Conservation (phyloP, 2,329 filamentous ascomycete genomes). For the Ophiostoma montium region DNA sequence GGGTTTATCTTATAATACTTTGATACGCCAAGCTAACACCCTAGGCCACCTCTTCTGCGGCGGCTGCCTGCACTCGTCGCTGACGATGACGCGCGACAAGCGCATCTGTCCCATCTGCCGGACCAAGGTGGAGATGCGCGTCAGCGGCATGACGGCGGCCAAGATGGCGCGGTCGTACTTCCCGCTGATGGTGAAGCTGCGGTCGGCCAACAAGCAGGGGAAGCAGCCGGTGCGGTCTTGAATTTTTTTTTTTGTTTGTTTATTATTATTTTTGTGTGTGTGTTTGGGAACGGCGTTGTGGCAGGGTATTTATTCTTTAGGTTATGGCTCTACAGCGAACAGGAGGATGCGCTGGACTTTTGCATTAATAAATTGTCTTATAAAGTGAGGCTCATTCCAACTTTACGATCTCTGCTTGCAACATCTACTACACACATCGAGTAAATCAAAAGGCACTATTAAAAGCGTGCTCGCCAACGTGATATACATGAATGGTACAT, state of each 20-base stretch:
- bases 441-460: no score
- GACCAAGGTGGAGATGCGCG: conserved; percentile 34
- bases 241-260: neutral
- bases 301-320: no score
- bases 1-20: neutral
- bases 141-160: conserved; percentile 19
- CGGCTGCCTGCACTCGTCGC: conserved; percentile 45
- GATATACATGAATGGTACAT: neutral
- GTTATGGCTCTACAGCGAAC: no score
- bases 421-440: no score
- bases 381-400: no score
- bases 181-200: conserved; percentile 47
- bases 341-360: no score
- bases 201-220: conserved; percentile 40
- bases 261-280: neutral
- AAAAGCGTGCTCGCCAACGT: neutral
- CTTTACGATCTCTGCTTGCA: no score
- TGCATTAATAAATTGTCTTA: no score
- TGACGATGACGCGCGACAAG: conserved; percentile 39
- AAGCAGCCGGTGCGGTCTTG: conserved; percentile 22
- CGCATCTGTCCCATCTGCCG: conserved; percentile 53
- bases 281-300: no score
- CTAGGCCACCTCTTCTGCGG: conserved; percentile 51
- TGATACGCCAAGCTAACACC: no score
- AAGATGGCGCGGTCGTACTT: conserved; percentile 38